A percentile compares a stretch with the other conserved stretches of the same genome.
Conservation (phyloP, 352 stramenopile species). For the Phytophthora fragariae region DNA sequence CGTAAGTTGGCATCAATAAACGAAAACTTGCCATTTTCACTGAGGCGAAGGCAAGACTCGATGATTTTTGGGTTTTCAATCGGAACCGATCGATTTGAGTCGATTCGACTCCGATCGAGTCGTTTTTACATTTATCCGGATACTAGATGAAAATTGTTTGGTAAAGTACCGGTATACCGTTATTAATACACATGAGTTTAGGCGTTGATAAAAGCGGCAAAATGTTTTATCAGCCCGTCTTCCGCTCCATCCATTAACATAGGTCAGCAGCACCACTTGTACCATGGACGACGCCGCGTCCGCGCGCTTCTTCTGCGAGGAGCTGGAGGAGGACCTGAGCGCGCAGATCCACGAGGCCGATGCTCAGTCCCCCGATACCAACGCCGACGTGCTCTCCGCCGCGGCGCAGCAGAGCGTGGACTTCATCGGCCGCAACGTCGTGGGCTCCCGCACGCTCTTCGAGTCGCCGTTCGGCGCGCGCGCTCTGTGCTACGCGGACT, state of each 20-base stretch:
- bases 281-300: conserved; percentile 36
- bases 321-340: conserved; percentile 74
- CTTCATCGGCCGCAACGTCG: conserved; percentile 54
- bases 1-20: conserved; percentile 33
- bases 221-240: background rate
- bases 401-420: conserved; percentile 38
- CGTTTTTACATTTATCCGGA: too few relatives aligned
- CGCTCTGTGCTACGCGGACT: conserved; percentile 95
- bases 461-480: conserved; percentile 73
- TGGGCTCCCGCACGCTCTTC: conserved; percentile 58
- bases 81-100: too few relatives aligned
- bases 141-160: too few relatives aligned
- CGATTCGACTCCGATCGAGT: too few relatives aligned
- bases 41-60: background rate
- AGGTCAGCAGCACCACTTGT: background rate
- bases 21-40: conserved; percentile 25
- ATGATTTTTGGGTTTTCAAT: too few relatives aligned
- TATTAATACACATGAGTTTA: too few relatives aligned
- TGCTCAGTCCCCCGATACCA: background rate
- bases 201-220: too few relatives aligned
- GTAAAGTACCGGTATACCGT: too few relatives aligned
- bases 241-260: conserved; percentile 1
- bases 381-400: conserved; percentile 13
- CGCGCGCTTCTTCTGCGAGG: conserved; percentile 81
- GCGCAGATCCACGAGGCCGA: conserved; percentile 40